Evolutionary conservation across 192 early-diverging fungal genomes (phyloP).

Genomic region (Linnemannia zychae): DNA sequence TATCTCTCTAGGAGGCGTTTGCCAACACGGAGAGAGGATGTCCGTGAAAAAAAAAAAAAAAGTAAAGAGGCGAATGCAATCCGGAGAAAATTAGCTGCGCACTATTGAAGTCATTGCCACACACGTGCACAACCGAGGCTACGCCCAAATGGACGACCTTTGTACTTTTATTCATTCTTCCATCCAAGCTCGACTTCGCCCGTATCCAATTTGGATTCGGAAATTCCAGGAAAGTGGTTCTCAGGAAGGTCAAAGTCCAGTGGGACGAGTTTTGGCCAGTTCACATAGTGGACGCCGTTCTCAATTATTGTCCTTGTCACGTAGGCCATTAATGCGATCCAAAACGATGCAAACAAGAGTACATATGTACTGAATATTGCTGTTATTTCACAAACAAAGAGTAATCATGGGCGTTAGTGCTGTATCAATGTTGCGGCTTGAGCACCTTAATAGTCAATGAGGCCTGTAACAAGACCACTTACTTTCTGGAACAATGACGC

Average conservation of each 20-base stretch:
- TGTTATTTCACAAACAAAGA: neutral
- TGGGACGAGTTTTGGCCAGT: constrained; percentile 64
- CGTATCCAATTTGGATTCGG: constrained; percentile 17
- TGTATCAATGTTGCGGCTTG: neutral
- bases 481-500: constrained; percentile 52
- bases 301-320: constrained; percentile 55
- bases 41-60: neutral
- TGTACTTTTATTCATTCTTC: constrained; percentile 46
- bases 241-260: constrained; percentile 32
- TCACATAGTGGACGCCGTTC: constrained; percentile 64
- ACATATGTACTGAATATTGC: constrained; percentile 19
- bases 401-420: neutral
- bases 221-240: constrained; percentile 6
- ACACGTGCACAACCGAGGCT: neutral
- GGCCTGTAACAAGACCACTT: constrained; percentile 16
- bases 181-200: constrained; percentile 50
- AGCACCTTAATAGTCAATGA: no score
- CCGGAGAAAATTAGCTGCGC: neutral
- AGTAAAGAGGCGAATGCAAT: neutral
- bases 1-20: neutral
- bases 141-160: no score
- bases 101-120: no score
- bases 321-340: constrained; percentile 59
- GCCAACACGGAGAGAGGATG: neutral
- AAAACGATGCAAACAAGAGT: constrained; percentile 50